Evolutionary conservation across 2,329 filamentous ascomycete species (phyloP).

Genomic region (Pyrenophora teres): DNA sequence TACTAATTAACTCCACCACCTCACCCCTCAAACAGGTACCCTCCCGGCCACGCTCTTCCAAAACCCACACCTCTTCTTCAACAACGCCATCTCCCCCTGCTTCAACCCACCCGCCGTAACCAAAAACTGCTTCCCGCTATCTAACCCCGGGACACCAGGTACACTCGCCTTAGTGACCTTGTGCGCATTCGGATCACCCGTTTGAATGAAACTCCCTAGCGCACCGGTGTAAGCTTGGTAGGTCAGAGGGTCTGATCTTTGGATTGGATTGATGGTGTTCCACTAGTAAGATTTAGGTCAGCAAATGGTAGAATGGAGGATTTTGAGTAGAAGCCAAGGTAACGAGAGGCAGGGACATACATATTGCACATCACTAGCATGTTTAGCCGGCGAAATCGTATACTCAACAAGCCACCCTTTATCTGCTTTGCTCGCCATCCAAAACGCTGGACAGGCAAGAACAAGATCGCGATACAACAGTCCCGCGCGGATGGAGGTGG

Average conservation of each 20-base stretch:
- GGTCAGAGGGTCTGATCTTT: slow-evolving; percentile 57
- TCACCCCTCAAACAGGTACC: slow-evolving; percentile 49
- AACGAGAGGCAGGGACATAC: slow-evolving; percentile 44
- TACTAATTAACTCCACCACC: not conserved
- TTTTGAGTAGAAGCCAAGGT: too few relatives aligned
- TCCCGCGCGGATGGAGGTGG: slow-evolving; percentile 58
- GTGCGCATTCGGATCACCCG: slow-evolving; percentile 61
- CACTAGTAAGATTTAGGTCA: slow-evolving; percentile 46
- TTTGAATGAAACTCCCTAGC: slow-evolving; percentile 65
- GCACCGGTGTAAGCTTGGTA: slow-evolving; percentile 64
- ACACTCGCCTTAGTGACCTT: slow-evolving; percentile 57
- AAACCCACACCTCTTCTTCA: slow-evolving; percentile 59
- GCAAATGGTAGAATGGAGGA: not conserved
- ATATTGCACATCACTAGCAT: slow-evolving; percentile 60
- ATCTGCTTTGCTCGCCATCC: slow-evolving; percentile 56
- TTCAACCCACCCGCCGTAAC: slow-evolving; percentile 54
- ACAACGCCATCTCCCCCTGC: slow-evolving; percentile 43
- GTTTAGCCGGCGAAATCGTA: slow-evolving; percentile 62
- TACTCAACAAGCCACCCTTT: slow-evolving; percentile 63
- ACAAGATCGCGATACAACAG: slow-evolving; percentile 64
- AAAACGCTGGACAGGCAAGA: slow-evolving; percentile 64
- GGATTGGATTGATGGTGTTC: slow-evolving; percentile 60
- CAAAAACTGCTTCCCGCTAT: slow-evolving; percentile 56
- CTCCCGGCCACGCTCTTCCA: slow-evolving; percentile 56
- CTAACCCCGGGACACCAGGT: slow-evolving; percentile 53